Evolutionary conservation across 2,329 filamentous ascomycete species (phyloP).

Genomic region (Ascosphaera apis): DNA sequence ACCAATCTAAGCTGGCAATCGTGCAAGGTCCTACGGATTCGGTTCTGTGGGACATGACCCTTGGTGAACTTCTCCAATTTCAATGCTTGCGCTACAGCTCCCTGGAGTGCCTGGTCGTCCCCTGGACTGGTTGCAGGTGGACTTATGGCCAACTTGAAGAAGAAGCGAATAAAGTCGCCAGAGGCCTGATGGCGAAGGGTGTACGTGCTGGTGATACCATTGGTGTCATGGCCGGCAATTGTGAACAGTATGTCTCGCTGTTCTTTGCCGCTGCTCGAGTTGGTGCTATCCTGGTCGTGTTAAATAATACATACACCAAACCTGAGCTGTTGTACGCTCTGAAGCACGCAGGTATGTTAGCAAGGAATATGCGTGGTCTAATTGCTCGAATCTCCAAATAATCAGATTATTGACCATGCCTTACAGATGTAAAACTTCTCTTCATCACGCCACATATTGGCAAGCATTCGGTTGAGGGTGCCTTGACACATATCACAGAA

Average conservation of each 20-base stretch:
- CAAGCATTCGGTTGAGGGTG: constrained; percentile 35
- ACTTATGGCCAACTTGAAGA: constrained; percentile 42
- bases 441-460: constrained; percentile 52
- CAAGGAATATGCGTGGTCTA: neutral
- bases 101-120: constrained; percentile 47
- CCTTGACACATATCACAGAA: constrained; percentile 30
- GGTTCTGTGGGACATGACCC: constrained; percentile 45
- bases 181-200: constrained; percentile 42
- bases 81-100: constrained; percentile 43
- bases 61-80: constrained; percentile 48
- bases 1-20: constrained; percentile 22
- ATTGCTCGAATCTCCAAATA: neutral
- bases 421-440: constrained; percentile 42
- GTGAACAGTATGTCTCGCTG: constrained; percentile 36
- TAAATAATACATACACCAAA: constrained; percentile 64
- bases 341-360: constrained; percentile 38
- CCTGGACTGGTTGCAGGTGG: constrained; percentile 56
- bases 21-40: constrained; percentile 46
- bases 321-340: constrained; percentile 49
- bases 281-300: constrained; percentile 47
- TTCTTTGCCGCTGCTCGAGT: constrained; percentile 49
- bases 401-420: neutral
- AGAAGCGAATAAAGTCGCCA: constrained; percentile 37
- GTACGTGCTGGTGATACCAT: constrained; percentile 46
- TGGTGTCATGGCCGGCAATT: constrained; percentile 47